Base-by-base conservation (phyloP, 2,329 filamentous ascomycete genomes). In the Fusarium dimerum region DNA sequence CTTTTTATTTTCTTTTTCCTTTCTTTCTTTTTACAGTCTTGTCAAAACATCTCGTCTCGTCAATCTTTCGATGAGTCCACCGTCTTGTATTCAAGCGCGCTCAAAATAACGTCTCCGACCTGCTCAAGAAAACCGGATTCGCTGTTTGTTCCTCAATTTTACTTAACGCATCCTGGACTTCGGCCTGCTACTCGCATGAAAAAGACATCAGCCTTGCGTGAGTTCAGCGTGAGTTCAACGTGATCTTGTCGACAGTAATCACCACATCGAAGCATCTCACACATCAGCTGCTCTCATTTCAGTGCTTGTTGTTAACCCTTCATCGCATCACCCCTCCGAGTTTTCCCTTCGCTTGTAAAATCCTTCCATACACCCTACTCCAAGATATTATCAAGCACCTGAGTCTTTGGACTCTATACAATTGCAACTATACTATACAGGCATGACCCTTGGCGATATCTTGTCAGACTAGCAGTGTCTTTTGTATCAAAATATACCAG, bases 1-100 rank as follows among this genome's bases (percentile, higher is more conserved):
- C 58, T 62, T 58, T 59, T 60, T 39, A 13, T 38, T 41, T 53
- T 51, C 36, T 40, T 57, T 45, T 57, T 54, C 34, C 47, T 18
- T 26, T 17, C 40, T 26, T 26, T 7, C 20, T 26, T 26, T 16
- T 13, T 39, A 4, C 9, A 39, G 12, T 39, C 36, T 9, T 16
- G n/a, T 49, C 41, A 30, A 26, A 20, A 17, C 40, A 11, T 26
- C 20, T 26, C 7, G 20, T 56, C 30, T 49, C 30, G 55, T 48
- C 51, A 42, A 42, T 47, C 47, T 48, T 40, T 46, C 46, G 15
- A 20, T 38, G 15, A 15, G 17, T 16, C 15, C 26, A 26, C 20
- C 20, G 20, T 26, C 20, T 26, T 26, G 20, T 7, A 26, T 7
- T 26, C 20, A 26, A 26, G 20, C 20, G 20, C 4, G 20, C 20